Percentiles rank a stretch among this genome's conserved stretches.
phyloP scores from a whole-genome alignment of 768 basidiomycete genomes.

The Tulasnella sp. region DNA sequence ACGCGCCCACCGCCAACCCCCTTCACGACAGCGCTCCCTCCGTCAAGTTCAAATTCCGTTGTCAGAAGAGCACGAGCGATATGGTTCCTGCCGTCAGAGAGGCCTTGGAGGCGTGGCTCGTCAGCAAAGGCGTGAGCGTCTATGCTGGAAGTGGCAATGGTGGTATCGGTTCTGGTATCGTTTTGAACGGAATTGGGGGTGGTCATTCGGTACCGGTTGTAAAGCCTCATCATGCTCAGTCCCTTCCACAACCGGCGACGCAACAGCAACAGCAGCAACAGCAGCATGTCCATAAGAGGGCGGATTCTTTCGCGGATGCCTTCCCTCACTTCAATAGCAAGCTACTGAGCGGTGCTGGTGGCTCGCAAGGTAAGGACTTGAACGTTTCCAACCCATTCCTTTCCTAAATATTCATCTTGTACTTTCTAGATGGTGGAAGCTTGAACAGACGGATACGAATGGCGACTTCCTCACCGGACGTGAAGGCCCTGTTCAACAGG shows the following conservation, averaged over 20 bases:
- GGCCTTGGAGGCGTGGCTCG: slow-evolving; percentile 83
- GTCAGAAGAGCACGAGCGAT: slow-evolving; percentile 91
- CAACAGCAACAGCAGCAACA: slow-evolving; percentile 62
- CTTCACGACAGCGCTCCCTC: neutral
- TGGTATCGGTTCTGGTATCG: too few species aligned
- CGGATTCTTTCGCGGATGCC: slow-evolving; percentile 88
- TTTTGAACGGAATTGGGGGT: neutral
- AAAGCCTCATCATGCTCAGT: too few species aligned
- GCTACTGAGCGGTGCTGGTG: slow-evolving; percentile 52
- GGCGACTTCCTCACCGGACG: slow-evolving; percentile 85
- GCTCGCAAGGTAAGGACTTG: neutral
- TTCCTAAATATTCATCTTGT: slow-evolving; percentile 38
- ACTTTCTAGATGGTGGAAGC: slow-evolving; percentile 35
- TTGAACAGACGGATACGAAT: slow-evolving; percentile 65
- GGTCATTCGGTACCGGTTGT: neutral
- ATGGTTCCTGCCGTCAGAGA: slow-evolving; percentile 83
- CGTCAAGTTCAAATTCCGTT: slow-evolving; percentile 81
- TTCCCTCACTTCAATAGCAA: slow-evolving; percentile 97
- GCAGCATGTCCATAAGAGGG: slow-evolving; percentile 48
- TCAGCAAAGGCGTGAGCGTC: slow-evolving; percentile 70
- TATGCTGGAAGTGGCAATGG: slow-evolving; percentile 23
- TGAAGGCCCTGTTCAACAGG: slow-evolving; percentile 81
- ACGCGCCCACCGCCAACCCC: neutral
- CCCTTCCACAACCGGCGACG: slow-evolving; percentile 28
- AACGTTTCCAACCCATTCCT: neutral